phyloP scores from a whole-genome alignment of 129 eudicot species.

The Pseudognaphalium luteoalbum region DNA sequence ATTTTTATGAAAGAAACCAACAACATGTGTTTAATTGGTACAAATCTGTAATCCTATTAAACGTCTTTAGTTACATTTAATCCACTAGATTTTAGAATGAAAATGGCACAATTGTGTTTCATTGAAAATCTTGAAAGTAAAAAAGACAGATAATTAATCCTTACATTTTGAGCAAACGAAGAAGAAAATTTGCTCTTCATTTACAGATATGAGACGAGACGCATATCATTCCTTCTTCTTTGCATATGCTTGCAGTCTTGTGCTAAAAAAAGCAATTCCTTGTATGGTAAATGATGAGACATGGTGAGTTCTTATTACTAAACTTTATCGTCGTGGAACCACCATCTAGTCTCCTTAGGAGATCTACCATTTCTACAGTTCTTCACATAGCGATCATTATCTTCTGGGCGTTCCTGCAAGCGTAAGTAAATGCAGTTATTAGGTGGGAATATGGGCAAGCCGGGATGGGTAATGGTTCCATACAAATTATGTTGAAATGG shows the following conservation, averaged over 20 bases:
- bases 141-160: constrained; percentile 23
- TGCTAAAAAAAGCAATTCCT: constrained; percentile 14
- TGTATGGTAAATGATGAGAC: constrained; percentile 11
- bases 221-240: constrained; percentile 32
- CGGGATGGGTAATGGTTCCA: not conserved
- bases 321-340: constrained; percentile 89
- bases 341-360: constrained; percentile 92
- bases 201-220: constrained; percentile 38
- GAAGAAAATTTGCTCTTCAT: constrained; percentile 39
- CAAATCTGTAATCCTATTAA: not conserved
- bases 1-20: not conserved
- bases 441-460: not conserved
- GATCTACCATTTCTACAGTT: constrained; percentile 83
- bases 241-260: constrained; percentile 17
- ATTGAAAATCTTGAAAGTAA: not conserved
- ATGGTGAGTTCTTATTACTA: constrained; percentile 22
- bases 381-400: constrained; percentile 77
- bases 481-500: too few relatives aligned
- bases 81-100: not conserved
- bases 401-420: constrained; percentile 75
- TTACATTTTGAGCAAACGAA: constrained; percentile 39
- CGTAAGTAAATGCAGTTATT: not conserved
- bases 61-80: not conserved
- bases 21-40: not conserved
- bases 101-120: not conserved